Evolutionary conservation across 148 eudicot genomes (phyloP).

Genomic region (Spergularia marina): DNA sequence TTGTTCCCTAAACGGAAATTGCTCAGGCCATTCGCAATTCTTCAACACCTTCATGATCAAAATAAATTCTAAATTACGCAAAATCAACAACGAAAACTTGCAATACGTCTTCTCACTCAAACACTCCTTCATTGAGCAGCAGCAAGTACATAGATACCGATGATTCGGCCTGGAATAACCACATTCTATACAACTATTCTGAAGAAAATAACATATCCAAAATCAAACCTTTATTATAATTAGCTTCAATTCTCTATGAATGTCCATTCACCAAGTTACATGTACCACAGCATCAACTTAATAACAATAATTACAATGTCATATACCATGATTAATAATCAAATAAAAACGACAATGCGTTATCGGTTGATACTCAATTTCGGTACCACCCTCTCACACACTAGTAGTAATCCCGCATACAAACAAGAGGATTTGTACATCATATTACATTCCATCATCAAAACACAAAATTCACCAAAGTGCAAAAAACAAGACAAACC

Average conservation of each 20-base stretch:
- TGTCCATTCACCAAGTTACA: no score
- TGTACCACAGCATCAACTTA: no score
- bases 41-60: conserved; percentile 56
- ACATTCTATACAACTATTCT: not conserved
- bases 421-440: not conserved
- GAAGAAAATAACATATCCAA: not conserved
- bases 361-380: not conserved
- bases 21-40: conserved; percentile 87
- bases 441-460: not conserved
- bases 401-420: not conserved
- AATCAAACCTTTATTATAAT: not conserved
- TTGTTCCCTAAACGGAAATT: conserved; percentile 88
- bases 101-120: not conserved
- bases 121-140: conserved; percentile 1
- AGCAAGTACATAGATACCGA: not conserved
- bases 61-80: conserved; percentile 8
- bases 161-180: not conserved
- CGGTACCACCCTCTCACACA: not conserved
- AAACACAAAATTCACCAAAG: not conserved
- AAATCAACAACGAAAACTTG: not conserved
- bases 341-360: not conserved
- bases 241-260: not conserved
- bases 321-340: not conserved
- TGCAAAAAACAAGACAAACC: conserved; percentile 19
- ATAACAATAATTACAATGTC: not conserved